Conservation (phyloP, 164 flowering plant genomes). For the Chimonanthus praecox region DNA sequence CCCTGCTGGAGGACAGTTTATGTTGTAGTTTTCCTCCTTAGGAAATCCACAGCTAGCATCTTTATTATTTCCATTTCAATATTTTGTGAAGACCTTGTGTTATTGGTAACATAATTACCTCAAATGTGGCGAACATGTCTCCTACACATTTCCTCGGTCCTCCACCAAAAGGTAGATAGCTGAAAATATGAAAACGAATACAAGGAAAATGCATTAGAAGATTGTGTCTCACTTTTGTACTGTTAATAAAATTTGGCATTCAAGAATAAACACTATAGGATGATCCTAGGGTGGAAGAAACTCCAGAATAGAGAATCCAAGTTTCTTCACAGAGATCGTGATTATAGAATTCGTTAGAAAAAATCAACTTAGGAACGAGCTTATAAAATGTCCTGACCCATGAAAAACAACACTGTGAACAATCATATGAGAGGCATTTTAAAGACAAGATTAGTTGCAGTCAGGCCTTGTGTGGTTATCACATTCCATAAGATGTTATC, state of each 20-base stretch:
- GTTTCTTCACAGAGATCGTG: neutral
- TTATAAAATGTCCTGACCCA: neutral
- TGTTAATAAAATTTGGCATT: neutral
- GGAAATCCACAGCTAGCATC: no score
- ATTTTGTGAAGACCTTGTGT: neutral
- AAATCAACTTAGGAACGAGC: neutral
- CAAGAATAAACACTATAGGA: neutral
- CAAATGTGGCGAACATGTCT: constrained; percentile 92
- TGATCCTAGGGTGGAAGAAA: neutral
- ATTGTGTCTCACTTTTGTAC: neutral
- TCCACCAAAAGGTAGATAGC: constrained; percentile 97
- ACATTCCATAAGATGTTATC: neutral
- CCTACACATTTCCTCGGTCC: constrained; percentile 96
- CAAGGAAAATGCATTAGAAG: neutral
- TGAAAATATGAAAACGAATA: constrained; percentile 22
- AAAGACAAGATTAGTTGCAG: neutral
- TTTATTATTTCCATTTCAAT: no score
- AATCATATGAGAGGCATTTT: neutral
- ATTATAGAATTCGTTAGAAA: neutral
- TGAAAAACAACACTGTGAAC: neutral
- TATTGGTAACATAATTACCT: constrained; percentile 41
- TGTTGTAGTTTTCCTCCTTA: no score
- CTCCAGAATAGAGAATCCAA: neutral
- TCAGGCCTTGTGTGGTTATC: neutral
- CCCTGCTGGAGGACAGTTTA: no score